Evolutionary conservation across 805 yeast species (phyloP), one percentile per base, ranked within the genome.

Genomic region (Zygosaccharomyces siamensis): DNA sequence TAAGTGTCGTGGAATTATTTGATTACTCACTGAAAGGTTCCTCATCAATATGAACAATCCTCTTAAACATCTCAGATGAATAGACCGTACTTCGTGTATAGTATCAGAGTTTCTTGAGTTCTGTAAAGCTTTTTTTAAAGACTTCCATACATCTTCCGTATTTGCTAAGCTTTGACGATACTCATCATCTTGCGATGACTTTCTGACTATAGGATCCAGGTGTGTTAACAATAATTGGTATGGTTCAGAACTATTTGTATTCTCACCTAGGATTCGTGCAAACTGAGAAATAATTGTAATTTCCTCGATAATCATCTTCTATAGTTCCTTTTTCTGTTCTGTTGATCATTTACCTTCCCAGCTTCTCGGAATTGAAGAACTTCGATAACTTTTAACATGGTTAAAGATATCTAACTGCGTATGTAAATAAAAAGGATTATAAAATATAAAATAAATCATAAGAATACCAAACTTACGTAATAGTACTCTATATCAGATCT

Each of bases 21-120:
- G 63, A 33, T 67, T 65, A 32, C 62, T 53, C 1, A 69, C 70
- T 1, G 74, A 68, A 21, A 78, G 53, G 54, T 79, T 80, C 50
- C 85, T 63, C 26, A 72, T 63, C n/a, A 80, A 47, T n/a, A 81
- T 52, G 1, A 78, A 47, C 0, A 72, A 54, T 1, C 81, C 85
- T 55, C 83, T 66, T 3, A 74, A 47, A 2, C 73, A 52, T 38
- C 84, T 63, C 5, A 65, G 20, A 39, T 57, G 58, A 46, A 51
- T 49, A 20, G 42, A 50, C 7, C 57, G 51, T 5, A 50, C 24
- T 8, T 52, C 48, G 0, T 43, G 38, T 39, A 49, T 51, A 7
- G 7, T 10, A 24, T 18, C 39, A 11, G 33, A 28, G 30, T 36
- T 36, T 2, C 26, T 36, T 11, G 28, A 33, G 7, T 44, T 43